Conservation (phyloP, 2,329 filamentous ascomycete species). For the Xylaria multiplex region DNA sequence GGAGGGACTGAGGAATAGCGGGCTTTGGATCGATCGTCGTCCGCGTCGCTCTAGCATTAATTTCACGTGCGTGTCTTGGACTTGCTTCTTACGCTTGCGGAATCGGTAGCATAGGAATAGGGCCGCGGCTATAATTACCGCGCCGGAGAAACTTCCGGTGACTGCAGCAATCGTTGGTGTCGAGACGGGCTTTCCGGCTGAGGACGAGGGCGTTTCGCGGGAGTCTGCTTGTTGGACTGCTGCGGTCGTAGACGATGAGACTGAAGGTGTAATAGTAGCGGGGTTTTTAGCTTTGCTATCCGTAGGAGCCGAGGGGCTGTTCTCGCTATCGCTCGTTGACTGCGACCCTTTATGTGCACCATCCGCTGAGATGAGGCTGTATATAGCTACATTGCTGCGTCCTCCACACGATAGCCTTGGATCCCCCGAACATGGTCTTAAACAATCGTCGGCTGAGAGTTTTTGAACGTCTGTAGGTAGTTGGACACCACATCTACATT, state of each 20-base stretch:
- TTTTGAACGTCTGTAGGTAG: constrained; percentile 36
- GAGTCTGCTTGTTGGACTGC: neutral
- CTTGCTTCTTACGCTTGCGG: constrained; percentile 40
- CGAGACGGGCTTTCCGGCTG: constrained; percentile 19
- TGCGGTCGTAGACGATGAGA: constrained; percentile 2
- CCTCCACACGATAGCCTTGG: constrained; percentile 42
- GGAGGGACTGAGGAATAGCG: constrained; percentile 16
- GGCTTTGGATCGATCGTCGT: constrained; percentile 11
- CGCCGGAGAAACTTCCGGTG: constrained; percentile 43
- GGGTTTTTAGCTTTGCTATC: neutral
- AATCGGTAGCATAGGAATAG: constrained; percentile 41
- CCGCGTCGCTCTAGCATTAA: constrained; percentile 25
- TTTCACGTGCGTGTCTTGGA: constrained; percentile 34
- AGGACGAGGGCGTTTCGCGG: constrained; percentile 9
- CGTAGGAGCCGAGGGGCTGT: neutral
- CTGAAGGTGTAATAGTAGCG: neutral
- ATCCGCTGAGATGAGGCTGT: constrained; percentile 31
- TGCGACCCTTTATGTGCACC: constrained; percentile 1
- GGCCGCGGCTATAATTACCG: constrained; percentile 39
- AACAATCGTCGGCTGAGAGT: constrained; percentile 41
- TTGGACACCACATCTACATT: constrained; percentile 42
- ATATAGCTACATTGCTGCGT: constrained; percentile 39
- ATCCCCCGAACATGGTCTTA: constrained; percentile 40
- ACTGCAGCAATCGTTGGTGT: constrained; percentile 41
- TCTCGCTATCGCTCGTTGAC: neutral